A percentile compares a stretch with the other conserved stretches of the same genome.
Conservation (phyloP, 2,329 filamentous ascomycete species). For the Pleomassaria siparia region DNA sequence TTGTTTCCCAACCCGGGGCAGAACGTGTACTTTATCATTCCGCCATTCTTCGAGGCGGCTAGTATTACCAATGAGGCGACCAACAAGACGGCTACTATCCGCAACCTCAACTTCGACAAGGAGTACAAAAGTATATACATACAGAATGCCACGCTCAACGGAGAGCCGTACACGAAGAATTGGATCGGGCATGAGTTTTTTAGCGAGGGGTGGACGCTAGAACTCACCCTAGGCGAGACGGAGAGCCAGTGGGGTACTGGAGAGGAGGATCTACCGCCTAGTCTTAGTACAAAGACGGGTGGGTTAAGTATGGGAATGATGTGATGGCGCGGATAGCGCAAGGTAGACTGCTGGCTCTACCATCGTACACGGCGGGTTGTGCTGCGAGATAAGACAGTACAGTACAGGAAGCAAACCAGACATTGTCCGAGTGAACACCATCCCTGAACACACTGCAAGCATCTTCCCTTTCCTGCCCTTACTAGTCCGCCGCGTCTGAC, state of each 20-base stretch:
- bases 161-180: slow-evolving; percentile 45
- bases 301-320: too few species aligned
- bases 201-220: slow-evolving; percentile 46
- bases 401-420: too few species aligned
- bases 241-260: slow-evolving; percentile 50
- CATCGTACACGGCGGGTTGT: too few species aligned
- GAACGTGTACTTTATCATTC: slow-evolving; percentile 51
- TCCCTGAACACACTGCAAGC: too few species aligned
- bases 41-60: slow-evolving; percentile 49
- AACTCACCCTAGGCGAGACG: slow-evolving; percentile 43
- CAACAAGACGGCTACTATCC: slow-evolving; percentile 46
- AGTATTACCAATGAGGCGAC: slow-evolving; percentile 44
- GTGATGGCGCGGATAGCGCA: too few species aligned
- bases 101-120: slow-evolving; percentile 45
- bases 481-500: too few species aligned
- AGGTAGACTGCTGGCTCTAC: too few species aligned
- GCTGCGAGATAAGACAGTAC: too few species aligned
- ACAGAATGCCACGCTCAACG: slow-evolving; percentile 48
- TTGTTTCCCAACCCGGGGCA: slow-evolving; percentile 52
- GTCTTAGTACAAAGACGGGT: slow-evolving; percentile 13
- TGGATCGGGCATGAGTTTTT: slow-evolving; percentile 52
- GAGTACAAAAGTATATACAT: slow-evolving; percentile 47
- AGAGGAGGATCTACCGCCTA: slow-evolving; percentile 45
- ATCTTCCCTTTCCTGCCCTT: too few species aligned
- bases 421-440: too few species aligned